phyloP scores from a whole-genome alignment of 2,329 filamentous ascomycete species.

The Epichloe hybrida region DNA sequence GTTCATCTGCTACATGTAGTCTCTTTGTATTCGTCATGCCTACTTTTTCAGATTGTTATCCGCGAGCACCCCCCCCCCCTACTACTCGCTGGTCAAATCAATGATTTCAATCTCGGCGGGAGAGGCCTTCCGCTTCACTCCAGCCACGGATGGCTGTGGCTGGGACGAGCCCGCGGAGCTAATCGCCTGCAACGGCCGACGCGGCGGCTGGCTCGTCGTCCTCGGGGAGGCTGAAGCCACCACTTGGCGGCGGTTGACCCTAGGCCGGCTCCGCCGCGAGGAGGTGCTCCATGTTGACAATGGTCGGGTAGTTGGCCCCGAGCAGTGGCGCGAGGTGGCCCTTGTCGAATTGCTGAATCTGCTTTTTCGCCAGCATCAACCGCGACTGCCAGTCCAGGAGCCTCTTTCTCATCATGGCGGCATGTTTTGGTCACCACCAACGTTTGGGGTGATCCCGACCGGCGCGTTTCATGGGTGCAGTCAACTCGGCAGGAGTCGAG shows the following conservation, averaged over 20 bases:
- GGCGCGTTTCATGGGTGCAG: slow-evolving; percentile 11
- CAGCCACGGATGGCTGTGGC: background rate
- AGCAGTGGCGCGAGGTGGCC: background rate
- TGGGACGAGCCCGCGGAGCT: background rate
- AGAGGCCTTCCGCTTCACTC: background rate
- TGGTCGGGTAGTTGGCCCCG: background rate
- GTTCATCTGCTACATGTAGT: too few relatives aligned
- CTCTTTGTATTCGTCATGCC: too few relatives aligned
- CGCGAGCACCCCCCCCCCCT: too few relatives aligned
- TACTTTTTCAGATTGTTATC: too few relatives aligned
- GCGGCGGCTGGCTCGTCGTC: background rate
- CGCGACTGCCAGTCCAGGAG: background rate
- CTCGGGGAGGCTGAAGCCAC: too few relatives aligned
- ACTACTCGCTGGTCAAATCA: background rate
- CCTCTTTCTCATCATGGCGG: slow-evolving; percentile 2
- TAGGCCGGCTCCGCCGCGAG: background rate
- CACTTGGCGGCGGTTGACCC: background rate
- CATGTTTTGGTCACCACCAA: slow-evolving; percentile 15
- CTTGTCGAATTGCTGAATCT: background rate
- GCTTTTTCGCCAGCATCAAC: background rate
- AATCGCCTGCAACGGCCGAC: background rate
- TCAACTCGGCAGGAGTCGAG: slow-evolving; percentile 7
- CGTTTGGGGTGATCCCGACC: slow-evolving; percentile 3
- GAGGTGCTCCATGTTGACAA: background rate
- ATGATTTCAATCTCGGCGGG: background rate